Percentiles rank a stretch among this genome's conserved stretches.
Evolutionary conservation across 352 stramenopile genomes (phyloP).

Genomic region (Phytophthora citricola): DNA sequence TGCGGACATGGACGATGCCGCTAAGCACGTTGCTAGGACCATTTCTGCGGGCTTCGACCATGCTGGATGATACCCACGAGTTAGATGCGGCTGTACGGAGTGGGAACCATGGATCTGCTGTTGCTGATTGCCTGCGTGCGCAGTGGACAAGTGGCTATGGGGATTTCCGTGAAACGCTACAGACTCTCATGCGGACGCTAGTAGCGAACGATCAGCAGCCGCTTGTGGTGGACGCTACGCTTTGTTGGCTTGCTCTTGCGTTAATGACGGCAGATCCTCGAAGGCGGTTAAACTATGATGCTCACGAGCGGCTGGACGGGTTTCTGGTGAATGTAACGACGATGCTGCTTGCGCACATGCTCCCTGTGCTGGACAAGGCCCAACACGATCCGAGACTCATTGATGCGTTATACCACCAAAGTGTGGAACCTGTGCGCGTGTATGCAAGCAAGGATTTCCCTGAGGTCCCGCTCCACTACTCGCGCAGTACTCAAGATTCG

Average conservation of each 20-base stretch:
- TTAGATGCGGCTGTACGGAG: slow-evolving; percentile 48
- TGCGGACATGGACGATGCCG: slow-evolving; percentile 55
- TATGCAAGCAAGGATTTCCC: slow-evolving; percentile 51
- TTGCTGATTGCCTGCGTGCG: slow-evolving; percentile 41
- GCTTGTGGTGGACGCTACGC: slow-evolving; percentile 63
- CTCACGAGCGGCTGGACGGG: slow-evolving; percentile 64
- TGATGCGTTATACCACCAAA: slow-evolving; percentile 64
- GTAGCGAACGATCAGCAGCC: slow-evolving; percentile 47
- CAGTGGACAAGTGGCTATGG: slow-evolving; percentile 63
- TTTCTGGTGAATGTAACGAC: slow-evolving; percentile 73
- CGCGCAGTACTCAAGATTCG: slow-evolving; percentile 25
- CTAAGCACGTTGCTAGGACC: slow-evolving; percentile 66
- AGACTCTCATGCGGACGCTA: slow-evolving; percentile 44
- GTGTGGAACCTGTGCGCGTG: slow-evolving; percentile 50
- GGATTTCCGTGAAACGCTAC: slow-evolving; percentile 36
- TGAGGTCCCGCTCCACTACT: slow-evolving; percentile 38
- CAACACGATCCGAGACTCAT: slow-evolving; percentile 35
- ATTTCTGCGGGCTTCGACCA: slow-evolving; percentile 72
- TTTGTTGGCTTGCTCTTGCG: slow-evolving; percentile 61
- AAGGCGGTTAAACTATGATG: slow-evolving; percentile 53
- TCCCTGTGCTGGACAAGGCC: slow-evolving; percentile 43
- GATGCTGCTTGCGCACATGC: slow-evolving; percentile 49
- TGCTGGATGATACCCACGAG: slow-evolving; percentile 62
- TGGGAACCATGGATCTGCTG: slow-evolving; percentile 23
- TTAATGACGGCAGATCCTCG: slow-evolving; percentile 55